These are phyloP conservation scores for Alternaria arborescens DNA, from an alignment of 2,329 filamentous ascomycete genomes.

Conservation along the genomic window DNA sequence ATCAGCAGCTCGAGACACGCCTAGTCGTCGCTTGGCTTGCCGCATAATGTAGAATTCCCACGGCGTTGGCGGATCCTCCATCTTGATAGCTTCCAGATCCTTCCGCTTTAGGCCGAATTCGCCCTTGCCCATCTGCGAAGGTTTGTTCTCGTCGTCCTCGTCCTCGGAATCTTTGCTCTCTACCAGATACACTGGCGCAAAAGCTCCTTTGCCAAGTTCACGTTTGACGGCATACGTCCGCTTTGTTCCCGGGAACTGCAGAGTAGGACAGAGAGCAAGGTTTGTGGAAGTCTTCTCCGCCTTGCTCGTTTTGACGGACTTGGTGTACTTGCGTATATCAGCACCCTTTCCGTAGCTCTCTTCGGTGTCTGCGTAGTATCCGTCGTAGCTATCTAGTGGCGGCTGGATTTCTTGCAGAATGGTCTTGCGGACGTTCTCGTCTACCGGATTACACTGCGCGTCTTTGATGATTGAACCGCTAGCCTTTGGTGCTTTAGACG, in stretches of 20 bases:
- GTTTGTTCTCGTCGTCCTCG: conserved; percentile 54
- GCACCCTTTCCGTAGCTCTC: conserved; percentile 70
- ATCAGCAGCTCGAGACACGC: conserved; percentile 73
- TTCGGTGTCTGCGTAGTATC: conserved; percentile 77
- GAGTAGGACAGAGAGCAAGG: conserved; percentile 66
- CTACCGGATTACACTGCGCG: conserved; percentile 85
- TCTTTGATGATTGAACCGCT: conserved; percentile 83
- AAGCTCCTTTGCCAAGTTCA: conserved; percentile 91
- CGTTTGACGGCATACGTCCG: conserved; percentile 79
- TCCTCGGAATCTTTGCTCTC: conserved; percentile 70
- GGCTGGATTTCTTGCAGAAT: conserved; percentile 80
- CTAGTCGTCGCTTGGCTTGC: conserved; percentile 78
- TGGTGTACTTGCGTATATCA: conserved; percentile 85
- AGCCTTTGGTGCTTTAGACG: conserved; percentile 50
- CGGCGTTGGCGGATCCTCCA: conserved; percentile 85
- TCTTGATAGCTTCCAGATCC: conserved; percentile 85
- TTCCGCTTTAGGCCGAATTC: conserved; percentile 66
- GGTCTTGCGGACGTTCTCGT: conserved; percentile 74
- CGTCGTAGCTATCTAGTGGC: conserved; percentile 75
- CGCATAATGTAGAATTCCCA: conserved; percentile 99
- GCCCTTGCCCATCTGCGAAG: conserved; percentile 69
- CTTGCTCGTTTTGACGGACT: conserved; percentile 67
- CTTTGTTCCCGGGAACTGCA: conserved; percentile 72
- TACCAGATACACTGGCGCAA: conserved; percentile 92
- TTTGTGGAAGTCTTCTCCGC: conserved; percentile 70